phyloP scores from a whole-genome alignment of 2,329 filamentous ascomycete species.

The Fusarium multiceps region DNA sequence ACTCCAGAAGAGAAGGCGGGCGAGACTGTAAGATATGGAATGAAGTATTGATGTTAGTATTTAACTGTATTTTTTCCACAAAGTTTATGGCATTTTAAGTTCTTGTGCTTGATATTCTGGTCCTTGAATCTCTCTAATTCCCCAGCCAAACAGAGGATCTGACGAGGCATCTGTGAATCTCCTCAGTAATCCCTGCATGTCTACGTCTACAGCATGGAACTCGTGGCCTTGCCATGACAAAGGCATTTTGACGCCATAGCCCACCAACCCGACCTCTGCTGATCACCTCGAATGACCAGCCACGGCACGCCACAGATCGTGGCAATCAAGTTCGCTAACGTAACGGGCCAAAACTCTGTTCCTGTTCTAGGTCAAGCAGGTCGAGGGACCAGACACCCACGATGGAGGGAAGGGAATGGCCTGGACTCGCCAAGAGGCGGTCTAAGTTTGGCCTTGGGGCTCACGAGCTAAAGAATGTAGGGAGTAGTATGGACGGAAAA shows the following conservation, averaged over 20 bases:
- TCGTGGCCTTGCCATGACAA: not conserved
- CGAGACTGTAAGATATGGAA: constrained; percentile 8
- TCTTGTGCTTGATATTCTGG: not conserved
- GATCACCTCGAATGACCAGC: constrained; percentile 3
- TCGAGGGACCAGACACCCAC: constrained; percentile 6
- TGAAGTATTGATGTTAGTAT: not conserved
- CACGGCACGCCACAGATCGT: constrained; percentile 21
- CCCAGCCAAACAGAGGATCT: not conserved
- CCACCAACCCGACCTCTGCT: not conserved
- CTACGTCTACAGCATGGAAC: not conserved
- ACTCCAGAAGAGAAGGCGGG: constrained; percentile 2
- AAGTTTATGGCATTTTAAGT: not conserved
- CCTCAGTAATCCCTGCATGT: not conserved
- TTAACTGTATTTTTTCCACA: not conserved
- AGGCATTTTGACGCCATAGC: constrained; percentile 17
- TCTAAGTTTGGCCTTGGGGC: constrained; percentile 16
- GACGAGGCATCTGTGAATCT: not conserved
- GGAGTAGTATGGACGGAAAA: constrained; percentile 8
- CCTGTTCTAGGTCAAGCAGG: constrained; percentile 11
- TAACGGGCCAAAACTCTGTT: constrained; percentile 27
- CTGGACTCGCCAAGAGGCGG: constrained; percentile 25
- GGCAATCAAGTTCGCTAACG: constrained; percentile 30
- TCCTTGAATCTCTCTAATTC: not conserved
- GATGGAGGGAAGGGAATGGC: constrained; percentile 16
- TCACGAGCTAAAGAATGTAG: constrained; percentile 28